These are phyloP conservation scores for Cyberlindnera bimundalis DNA, from an alignment of 805 yeast genomes.

Conservation along the genomic window DNA sequence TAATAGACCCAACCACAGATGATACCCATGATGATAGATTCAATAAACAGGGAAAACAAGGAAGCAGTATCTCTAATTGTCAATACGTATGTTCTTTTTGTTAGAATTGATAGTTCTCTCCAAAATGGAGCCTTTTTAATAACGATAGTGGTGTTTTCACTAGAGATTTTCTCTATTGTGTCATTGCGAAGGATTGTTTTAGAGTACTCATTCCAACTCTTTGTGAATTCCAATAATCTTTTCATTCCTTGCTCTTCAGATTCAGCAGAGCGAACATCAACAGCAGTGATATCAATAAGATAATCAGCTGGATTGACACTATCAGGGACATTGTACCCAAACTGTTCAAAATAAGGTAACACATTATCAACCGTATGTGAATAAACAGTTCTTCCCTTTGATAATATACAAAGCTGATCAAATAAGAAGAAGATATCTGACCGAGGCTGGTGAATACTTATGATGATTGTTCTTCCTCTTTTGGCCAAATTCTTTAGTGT, in stretches of 20 bases:
- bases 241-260: constrained; percentile 32
- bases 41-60: constrained; percentile 22
- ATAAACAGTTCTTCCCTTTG: constrained; percentile 51
- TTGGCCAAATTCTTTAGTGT: constrained; percentile 58
- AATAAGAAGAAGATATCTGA: constrained; percentile 71
- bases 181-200: background rate
- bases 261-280: constrained; percentile 39
- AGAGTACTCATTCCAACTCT: constrained; percentile 33
- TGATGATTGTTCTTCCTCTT: constrained; percentile 65
- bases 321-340: constrained; percentile 40
- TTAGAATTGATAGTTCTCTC: constrained; percentile 40
- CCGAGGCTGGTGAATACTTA: constrained; percentile 85
- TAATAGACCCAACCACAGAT: constrained; percentile 73
- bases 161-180: background rate
- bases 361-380: constrained; percentile 43
- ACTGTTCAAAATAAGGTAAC: constrained; percentile 40
- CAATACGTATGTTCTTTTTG: constrained; percentile 37
- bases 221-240: constrained; percentile 31
- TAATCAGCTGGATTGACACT: constrained; percentile 52
- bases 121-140: constrained; percentile 37
- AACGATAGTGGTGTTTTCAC: background rate
- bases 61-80: constrained; percentile 47
- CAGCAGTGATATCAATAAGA: constrained; percentile 45
- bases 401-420: constrained; percentile 64
- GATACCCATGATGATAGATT: constrained; percentile 25